Evolutionary conservation across 2,329 filamentous ascomycete species (phyloP).

Genomic region (Fusarium newnesense): DNA sequence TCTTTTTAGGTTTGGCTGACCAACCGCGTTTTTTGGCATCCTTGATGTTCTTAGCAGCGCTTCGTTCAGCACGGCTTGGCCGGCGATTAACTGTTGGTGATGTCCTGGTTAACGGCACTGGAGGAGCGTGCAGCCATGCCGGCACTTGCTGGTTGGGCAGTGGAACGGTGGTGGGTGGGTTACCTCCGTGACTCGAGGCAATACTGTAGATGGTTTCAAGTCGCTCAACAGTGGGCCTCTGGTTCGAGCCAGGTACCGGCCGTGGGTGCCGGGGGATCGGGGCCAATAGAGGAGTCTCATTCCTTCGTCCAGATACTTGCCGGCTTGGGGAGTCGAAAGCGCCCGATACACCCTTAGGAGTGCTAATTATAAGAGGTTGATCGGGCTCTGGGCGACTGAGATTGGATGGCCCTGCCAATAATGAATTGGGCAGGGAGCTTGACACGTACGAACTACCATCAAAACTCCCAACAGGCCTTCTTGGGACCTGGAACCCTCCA

Average conservation of each 20-base stretch:
- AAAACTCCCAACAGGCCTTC: constrained; percentile 53
- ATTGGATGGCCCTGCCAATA: constrained; percentile 17
- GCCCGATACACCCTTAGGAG: constrained; percentile 64
- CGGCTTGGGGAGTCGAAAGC: constrained; percentile 60
- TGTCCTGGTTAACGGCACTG: constrained; percentile 49
- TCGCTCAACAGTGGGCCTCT: constrained; percentile 61
- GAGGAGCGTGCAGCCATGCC: constrained; percentile 51
- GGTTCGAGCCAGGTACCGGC: constrained; percentile 46
- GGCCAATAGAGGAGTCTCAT: constrained; percentile 61
- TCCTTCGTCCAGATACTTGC: constrained; percentile 46
- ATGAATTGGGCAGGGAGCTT: constrained; percentile 35
- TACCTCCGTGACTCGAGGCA: constrained; percentile 36
- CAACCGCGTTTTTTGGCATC: constrained; percentile 70
- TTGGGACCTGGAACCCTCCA: constrained; percentile 54
- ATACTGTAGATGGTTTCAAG: constrained; percentile 65
- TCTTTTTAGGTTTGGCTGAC: constrained; percentile 56
- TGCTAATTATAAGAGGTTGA: constrained; percentile 70
- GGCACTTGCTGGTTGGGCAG: constrained; percentile 39
- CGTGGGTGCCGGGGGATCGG: constrained; percentile 64
- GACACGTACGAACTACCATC: constrained; percentile 37
- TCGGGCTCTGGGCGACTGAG: constrained; percentile 50
- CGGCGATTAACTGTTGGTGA: constrained; percentile 58
- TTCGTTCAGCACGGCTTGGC: constrained; percentile 67
- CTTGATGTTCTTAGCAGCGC: constrained; percentile 70
- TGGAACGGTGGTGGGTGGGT: constrained; percentile 12